Base-by-base conservation (phyloP, 2,329 filamentous ascomycete genomes). In the Calonectria ilicicola region DNA sequence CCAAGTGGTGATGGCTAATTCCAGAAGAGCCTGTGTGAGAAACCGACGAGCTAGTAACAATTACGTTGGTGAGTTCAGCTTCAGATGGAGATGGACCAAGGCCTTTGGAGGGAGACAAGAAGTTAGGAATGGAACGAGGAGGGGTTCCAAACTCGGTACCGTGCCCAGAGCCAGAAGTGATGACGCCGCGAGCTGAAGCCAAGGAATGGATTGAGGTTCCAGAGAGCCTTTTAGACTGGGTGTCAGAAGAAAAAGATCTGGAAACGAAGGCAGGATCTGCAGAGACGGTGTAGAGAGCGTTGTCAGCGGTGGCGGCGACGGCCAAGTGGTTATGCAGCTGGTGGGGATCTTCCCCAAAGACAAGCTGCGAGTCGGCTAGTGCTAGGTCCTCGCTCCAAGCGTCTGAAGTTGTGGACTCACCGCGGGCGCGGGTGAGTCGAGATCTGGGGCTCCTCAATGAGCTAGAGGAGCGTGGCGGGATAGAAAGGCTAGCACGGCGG, bases 181-280 rank as follows among this genome's bases (percentile, higher is more conserved):
- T 72, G 32, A 87, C 85, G 38, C 87, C 88, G 56, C 89, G 89
- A 66, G 87, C 90, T 7, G 92, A 93, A 53, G 90, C 90, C 27
- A 93, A 84, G 38, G 93, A 95, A 80, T 93, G 93, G 64, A 94
- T 85, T 1, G 94, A 96, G 9, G 93, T 94, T 72, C 93, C 89
- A 27, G 93, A 95, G 81, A 93, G 87, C 64, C 94, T 91, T 79
- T 94, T 93, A 53, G 86, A 86, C 46, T 92, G 86, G 26, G 82
- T 79, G 23, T 90, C 88, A 19, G 88, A 88, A 71, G 87, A 82
- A 15, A 89, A 89, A 23, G 86, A 85, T 65, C 85, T 85, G 47
- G 85, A 79, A 60, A 83, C 83, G 74, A 87, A 81, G 62, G 88
- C 83, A 47, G 87, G 81, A 69, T 92, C 91, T 62, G 89, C 86